A percentile compares a stretch with the other conserved stretches of the same genome.
Evolutionary conservation across 345 rosid genomes (phyloP).

Genomic region (Turnera subulata): DNA sequence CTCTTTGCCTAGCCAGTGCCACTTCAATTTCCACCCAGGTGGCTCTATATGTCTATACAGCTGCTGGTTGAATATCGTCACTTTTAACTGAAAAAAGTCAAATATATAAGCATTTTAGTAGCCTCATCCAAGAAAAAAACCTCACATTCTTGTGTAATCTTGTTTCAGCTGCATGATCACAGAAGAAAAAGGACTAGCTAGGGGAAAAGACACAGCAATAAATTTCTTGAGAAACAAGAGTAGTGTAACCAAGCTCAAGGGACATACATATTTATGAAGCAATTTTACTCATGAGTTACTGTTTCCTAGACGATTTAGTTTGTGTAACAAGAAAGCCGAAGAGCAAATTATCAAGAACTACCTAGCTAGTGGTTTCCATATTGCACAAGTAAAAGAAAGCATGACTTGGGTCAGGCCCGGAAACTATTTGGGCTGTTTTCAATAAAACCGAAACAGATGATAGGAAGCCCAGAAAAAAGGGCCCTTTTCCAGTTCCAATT

Average conservation of each 20-base stretch:
- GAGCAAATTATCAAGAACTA: too few species aligned
- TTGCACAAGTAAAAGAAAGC: too few species aligned
- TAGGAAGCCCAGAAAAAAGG: too few species aligned
- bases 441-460: too few species aligned
- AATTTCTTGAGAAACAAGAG: background rate
- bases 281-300: too few species aligned
- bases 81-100: constrained; percentile 37
- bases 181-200: background rate
- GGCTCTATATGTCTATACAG: constrained; percentile 61
- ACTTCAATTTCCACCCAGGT: constrained; percentile 81
- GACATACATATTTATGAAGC: background rate
- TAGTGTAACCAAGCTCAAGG: background rate
- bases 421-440: too few species aligned
- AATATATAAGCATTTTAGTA: background rate
- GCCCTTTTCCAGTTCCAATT: too few species aligned
- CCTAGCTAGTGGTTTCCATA: too few species aligned
- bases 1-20: constrained; percentile 58
- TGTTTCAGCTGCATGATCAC: background rate
- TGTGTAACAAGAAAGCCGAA: too few species aligned
- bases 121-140: background rate
- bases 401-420: too few species aligned
- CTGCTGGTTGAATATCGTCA: constrained; percentile 59
- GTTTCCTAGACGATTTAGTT: too few species aligned
- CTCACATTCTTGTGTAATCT: too few species aligned
- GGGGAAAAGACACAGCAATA: background rate